Percentiles rank a stretch among this genome's conserved stretches.
phyloP scores from a whole-genome alignment of 75 land plant species.

The Sequoia sempervirens region DNA sequence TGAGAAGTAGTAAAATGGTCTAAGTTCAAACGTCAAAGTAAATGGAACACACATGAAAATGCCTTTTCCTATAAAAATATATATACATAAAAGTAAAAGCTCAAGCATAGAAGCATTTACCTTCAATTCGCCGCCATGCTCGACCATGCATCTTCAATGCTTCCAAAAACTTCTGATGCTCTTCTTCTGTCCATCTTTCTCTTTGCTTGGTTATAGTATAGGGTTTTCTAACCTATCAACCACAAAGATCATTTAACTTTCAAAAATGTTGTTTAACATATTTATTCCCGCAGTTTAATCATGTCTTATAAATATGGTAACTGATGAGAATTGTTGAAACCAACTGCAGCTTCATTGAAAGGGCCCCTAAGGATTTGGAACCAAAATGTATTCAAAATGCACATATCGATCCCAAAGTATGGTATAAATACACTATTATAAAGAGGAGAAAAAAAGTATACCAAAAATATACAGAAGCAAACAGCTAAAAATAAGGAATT shows the following conservation, averaged over 20 bases:
- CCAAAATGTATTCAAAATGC: not conserved
- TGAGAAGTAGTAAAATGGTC: not conserved
- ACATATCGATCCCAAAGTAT: not conserved
- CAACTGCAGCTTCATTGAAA: not conserved
- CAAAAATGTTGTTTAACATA: not conserved
- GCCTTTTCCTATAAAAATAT: not conserved
- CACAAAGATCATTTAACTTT: not conserved
- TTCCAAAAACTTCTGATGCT: constrained; percentile 73
- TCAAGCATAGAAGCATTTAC: constrained; percentile 10
- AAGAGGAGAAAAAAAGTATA: not conserved
- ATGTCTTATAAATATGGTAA: not conserved
- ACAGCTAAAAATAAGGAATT: not conserved
- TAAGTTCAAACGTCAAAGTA: not conserved
- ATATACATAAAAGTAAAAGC: not conserved
- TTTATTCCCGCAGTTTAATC: not conserved
- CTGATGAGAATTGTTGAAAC: not conserved
- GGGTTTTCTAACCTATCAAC: constrained; percentile 55
- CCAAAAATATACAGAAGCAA: not conserved
- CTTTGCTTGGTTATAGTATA: constrained; percentile 80
- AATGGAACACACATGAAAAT: not conserved
- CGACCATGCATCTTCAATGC: constrained; percentile 67
- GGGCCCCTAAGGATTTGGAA: not conserved
- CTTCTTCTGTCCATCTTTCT: constrained; percentile 79
- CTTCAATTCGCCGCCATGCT: constrained; percentile 55
- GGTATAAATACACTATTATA: not conserved